Base-by-base conservation (phyloP, 2,329 filamentous ascomycete genomes). In the Arthrobotrys iridis region DNA sequence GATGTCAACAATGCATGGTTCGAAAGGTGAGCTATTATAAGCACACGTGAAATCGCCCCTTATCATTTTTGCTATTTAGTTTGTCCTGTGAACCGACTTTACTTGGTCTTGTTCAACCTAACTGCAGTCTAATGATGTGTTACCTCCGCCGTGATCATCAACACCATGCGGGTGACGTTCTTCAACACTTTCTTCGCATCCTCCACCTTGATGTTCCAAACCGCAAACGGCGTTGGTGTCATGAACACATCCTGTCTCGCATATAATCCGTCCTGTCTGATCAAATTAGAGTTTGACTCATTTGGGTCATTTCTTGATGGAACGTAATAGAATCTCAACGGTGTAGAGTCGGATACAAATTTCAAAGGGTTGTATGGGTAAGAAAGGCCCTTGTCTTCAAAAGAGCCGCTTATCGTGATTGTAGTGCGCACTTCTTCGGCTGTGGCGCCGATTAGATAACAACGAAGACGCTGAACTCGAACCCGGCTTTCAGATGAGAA, bases 191-290 rank as follows among this genome's bases (percentile, higher is more conserved):
- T 48, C 3, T 18, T 30, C 1, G 60, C 70, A 62, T 74, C 26
- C 1, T 46, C 37, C 3, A 76, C 22, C 28, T 76, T 76, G 24
- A 76, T 70, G 65, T 63, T 76, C 72, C 72, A 76, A 4, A 59
- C 48, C 11, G 64, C 72, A 20, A 76, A 76, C 2, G 72, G 72
- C 1, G 64, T 57, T 10, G 72, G 72, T 7, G 63, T 68, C 72
- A 76, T 76, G 28, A 68, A 76, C 3, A 76, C 64, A 33, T 70
- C 45, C 22, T 68, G 63, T 4, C 43, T 33, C 5, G 65, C 64
- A 41, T 68, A 76, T 10, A 55, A 30, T 3, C 72, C 72, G 43
- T 76, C 72, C 20, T 62, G 57, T 15, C 63, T 30, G 33, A 76
- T 37, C 15, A 64, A 33, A 46, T 70, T 70, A 13, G 35, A 7